Evolutionary conservation across 768 basidiomycete species (phyloP).

Genomic region (Russula dissimulans): DNA sequence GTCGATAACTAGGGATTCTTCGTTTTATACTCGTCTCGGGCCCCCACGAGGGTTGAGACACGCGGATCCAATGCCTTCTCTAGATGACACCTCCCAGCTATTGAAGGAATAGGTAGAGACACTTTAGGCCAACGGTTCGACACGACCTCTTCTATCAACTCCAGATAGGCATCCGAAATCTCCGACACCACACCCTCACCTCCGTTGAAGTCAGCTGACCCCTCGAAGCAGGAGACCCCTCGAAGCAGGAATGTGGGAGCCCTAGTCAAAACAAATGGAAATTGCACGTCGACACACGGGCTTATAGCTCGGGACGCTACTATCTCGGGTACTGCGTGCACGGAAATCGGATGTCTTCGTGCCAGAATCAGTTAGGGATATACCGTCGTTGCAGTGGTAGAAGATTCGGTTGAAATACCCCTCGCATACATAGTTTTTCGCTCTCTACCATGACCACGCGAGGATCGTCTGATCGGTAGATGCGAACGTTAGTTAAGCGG

Average conservation of each 20-base stretch:
- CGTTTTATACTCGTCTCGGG: background rate
- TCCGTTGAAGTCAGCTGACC: background rate
- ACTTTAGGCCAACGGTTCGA: too few species aligned
- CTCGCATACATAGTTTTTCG: too few species aligned
- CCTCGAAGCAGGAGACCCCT: background rate
- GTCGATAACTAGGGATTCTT: background rate
- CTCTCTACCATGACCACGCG: too few species aligned
- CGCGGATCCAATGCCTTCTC: too few species aligned
- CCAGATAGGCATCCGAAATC: background rate
- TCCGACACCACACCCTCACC: background rate
- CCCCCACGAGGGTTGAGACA: too few species aligned
- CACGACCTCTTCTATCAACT: background rate
- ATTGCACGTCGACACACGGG: background rate
- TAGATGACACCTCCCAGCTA: too few species aligned
- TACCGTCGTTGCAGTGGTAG: background rate
- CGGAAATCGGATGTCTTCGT: too few species aligned
- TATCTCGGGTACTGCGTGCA: background rate
- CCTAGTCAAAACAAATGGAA: background rate
- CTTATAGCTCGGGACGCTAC: too few species aligned
- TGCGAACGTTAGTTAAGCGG: too few species aligned
- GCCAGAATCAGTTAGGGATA: background rate
- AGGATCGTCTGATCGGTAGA: too few species aligned
- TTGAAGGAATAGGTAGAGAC: too few species aligned
- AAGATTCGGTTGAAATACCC: too few species aligned
- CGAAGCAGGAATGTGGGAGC: background rate